Evolutionary conservation across 108 stramenopile genomes (phyloP), one percentile per base, ranked within the genome.

Genomic region (Pseudonitzschia delicatissima): DNA sequence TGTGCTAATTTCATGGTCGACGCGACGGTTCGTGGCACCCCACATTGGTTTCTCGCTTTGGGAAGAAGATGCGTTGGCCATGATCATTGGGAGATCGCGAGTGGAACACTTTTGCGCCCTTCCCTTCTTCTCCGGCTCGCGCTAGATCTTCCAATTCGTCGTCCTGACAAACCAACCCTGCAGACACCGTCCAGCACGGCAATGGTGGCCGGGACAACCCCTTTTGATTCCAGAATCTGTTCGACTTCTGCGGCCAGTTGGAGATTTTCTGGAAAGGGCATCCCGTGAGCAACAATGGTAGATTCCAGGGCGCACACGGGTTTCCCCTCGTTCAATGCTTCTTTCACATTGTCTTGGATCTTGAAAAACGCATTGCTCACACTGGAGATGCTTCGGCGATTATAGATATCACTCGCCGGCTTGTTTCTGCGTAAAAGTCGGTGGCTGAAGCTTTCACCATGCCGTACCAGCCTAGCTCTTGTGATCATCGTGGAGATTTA

Each of bases 201-300:
- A 51, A 97, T 81, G 18, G 98, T 99, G 17, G 96, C 96, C 3
- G 98, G 98, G 25, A 82, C 79, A 9, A 94, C 96, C 12, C 96
- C 96, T 45, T 77, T 73, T 18, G 65, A 31, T 36, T 83, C 68
- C 23, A 93, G 49, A 17, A 90, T 87, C 39, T 44, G 6, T 61
- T 86, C 86, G 4, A 93, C 73, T 26, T 85, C 84, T 29, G 67
- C 62, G 4, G 96, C 96, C 44, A 92, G 67, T 49, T 94, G 62
- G n/a, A 96, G 66, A 59, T 99, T 99, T 52, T 97, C 76, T 8
- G 99, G 99, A 72, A 81, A 98, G 5, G 99, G 99, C 96, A 99
- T 96, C 2, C 99, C 99, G 73, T 99, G 98, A 1, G 98, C 92
- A 32, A 98, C 90, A 64, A 99, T 98, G 51, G 99, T 99, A 20